phyloP scores from a whole-genome alignment of 768 basidiomycete genomes.

The Gymnopilus junonius region DNA sequence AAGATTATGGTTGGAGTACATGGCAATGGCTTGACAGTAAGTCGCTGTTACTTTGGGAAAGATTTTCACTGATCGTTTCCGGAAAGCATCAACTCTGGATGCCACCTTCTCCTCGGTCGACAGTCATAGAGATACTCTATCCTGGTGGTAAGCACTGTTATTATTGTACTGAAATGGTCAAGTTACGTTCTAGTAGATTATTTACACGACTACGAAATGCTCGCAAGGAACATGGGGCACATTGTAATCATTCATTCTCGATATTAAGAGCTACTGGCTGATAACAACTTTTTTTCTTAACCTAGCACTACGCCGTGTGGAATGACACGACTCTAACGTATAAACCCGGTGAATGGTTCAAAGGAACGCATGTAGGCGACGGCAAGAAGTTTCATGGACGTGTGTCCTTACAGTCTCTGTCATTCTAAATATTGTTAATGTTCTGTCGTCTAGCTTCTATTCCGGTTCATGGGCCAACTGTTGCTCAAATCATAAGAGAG shows the following conservation, averaged over 20 bases:
- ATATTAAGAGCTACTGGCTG: background rate
- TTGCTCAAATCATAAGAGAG: conserved; percentile 62
- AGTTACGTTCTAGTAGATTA: background rate
- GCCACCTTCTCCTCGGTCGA: conserved; percentile 60
- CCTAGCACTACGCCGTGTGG: conserved; percentile 19
- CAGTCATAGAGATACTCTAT: conserved; percentile 72
- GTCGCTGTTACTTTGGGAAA: background rate
- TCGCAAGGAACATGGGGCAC: conserved; percentile 43
- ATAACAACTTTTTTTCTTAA: background rate
- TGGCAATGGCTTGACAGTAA: conserved; percentile 62
- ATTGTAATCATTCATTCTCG: conserved; percentile 19
- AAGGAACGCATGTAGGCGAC: conserved; percentile 1
- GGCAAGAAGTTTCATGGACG: background rate
- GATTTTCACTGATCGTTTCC: background rate
- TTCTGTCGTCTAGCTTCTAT: conserved; percentile 39
- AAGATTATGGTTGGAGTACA: conserved; percentile 44
- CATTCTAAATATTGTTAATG: background rate
- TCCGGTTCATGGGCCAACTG: conserved; percentile 60
- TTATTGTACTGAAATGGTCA: too few relatives aligned
- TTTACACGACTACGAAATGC: conserved; percentile 38
- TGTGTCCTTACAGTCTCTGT: background rate
- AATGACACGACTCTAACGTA: conserved; percentile 16
- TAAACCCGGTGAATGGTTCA: conserved; percentile 4
- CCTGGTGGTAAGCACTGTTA: conserved; percentile 49
- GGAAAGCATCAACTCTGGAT: conserved; percentile 65